Evolutionary conservation across 1,284 basidiomycete species (phyloP), one percentile per base, ranked within the genome.

Genomic region (Kalmanozyma brasiliensis): DNA sequence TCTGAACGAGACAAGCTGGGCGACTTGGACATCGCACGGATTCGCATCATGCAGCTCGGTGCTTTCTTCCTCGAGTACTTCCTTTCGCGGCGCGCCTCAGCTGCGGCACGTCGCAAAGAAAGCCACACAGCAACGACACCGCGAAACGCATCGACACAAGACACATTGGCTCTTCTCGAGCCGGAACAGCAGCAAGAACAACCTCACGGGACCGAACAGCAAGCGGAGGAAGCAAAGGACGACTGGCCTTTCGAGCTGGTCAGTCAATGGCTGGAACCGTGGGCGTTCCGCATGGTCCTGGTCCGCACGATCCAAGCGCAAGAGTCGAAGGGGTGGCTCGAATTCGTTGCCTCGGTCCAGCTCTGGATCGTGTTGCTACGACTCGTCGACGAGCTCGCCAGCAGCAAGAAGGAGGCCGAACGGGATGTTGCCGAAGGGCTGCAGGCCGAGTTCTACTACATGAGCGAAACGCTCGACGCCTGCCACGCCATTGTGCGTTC

Each of bases 1-100:
- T 70, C 69, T 3, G 80, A 82, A 56, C 61, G 75, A 13, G 76
- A 74, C 49, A 81, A 81, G 49, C 59, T 81, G 16, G 79, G 79
- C 24, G 74, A 81, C 44, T 43, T 80, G 24, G 80, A 80, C 22
- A 46, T 65, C 13, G 79, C 80, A 11, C 68, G 80, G 9, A 57
- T 80, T 43, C 70, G 73, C 11, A 63, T 76, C 35, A 76, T 82
- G 76, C 71, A 76, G 41, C 49, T 80, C 10, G 73, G 66, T 16
- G 49, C 64, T 16, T 82, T 76, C 51, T 82, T 81, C 62, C 61
- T 82, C 20, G 79, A 79, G 22, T 82, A 79, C 47, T 81, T 80
- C 48, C 59, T 77, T 10, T 43, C 68, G 23, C 77, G 76, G 13
- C 69, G 69, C 19, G 49, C 57, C 7, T 41, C 63, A 11, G 62